A percentile compares a stretch with the other conserved stretches of the same genome.
Conservation (phyloP, 1,284 basidiomycete genomes). For the Ustilago xerochloae region DNA sequence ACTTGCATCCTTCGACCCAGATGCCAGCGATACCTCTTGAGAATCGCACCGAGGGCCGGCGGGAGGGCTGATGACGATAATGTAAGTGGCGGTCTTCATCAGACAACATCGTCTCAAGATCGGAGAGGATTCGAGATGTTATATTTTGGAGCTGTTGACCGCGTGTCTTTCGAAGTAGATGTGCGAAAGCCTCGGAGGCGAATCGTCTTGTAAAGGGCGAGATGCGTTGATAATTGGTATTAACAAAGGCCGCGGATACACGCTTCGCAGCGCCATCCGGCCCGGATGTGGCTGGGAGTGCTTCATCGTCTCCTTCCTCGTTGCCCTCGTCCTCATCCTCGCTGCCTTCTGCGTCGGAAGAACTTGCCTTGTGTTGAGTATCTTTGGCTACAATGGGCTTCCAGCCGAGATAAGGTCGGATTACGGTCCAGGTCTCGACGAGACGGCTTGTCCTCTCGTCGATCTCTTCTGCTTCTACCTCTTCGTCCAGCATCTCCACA, state of each 20-base stretch:
- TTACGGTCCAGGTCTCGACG: constrained; percentile 52
- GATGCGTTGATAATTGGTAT: constrained; percentile 39
- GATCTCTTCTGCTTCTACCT: constrained; percentile 38
- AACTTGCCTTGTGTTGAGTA: not conserved
- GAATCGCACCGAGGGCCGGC: constrained; percentile 43
- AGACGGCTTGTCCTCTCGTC: constrained; percentile 40
- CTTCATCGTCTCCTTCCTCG: constrained; percentile 8
- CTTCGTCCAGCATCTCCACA: constrained; percentile 17
- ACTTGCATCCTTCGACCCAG: constrained; percentile 64
- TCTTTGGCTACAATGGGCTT: constrained; percentile 25
- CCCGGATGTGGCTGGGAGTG: not conserved
- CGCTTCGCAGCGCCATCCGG: no score
- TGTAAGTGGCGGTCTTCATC: constrained; percentile 36
- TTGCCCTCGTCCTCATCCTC: constrained; percentile 22
- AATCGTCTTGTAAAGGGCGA: constrained; percentile 63
- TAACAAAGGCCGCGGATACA: constrained; percentile 16
- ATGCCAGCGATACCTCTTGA: constrained; percentile 62
- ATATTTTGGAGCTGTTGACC: constrained; percentile 49
- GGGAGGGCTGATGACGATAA: constrained; percentile 22
- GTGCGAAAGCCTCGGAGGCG: constrained; percentile 64
- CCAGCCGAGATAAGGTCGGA: constrained; percentile 59
- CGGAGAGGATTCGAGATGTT: constrained; percentile 48
- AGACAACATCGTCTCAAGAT: constrained; percentile 46
- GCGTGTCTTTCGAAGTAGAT: constrained; percentile 63
- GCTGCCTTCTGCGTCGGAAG: constrained; percentile 1